Evolutionary conservation across 2,329 filamentous ascomycete genomes (phyloP), one percentile per base, ranked within the genome.

Genomic region (Xylaria sp.): DNA sequence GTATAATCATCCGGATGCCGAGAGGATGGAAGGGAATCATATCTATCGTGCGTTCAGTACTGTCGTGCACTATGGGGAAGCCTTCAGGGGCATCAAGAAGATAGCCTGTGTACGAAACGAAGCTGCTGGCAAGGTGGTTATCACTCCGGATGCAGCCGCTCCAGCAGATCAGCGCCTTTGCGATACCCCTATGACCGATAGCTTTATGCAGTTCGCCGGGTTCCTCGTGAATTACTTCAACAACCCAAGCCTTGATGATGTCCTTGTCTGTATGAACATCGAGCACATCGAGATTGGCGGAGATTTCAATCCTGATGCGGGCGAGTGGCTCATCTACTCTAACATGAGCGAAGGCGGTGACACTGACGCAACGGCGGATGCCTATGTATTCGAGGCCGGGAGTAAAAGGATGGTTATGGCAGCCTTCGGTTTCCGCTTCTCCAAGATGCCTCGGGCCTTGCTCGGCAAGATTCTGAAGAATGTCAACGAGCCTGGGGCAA

Each of bases 31-130:
- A 59, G 78, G 78, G 2, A 72, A 72, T 1, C 76, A 76, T 60
- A 74, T 80, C 9, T 81, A 81, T 59, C 72, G 72, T 6, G 73
- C 75, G 0, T 78, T 81, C 45, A 66, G 58, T 4, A 65, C 73
- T 10, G 71, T 80, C 32, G 74, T 79, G 3, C 60, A 76, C 61
- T 80, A 77, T 63, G 71, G 64, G 2, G 63, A 71, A 3, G 18
- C 67, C 2, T 80, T 74, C 64, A 71, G 66, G 6, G 76, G 78
- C 3, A 69, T 79, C 36, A 72, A 70, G 48, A 50, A 66, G 34
- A 66, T 78, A 10, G 64, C 73, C 8, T 70, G 71, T 39, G 36
- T 71, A 20, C 67, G 66, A 9, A 32, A 68, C 15, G 73, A 76
- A 56, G 70, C 74, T 2, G 74, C 72, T 1, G 76, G 75, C 7